Percentiles rank a stretch among this genome's conserved stretches.
These are phyloP conservation scores for Suillus hirtellus DNA, from an alignment of 768 basidiomycete species.

Conservation along the genomic window DNA sequence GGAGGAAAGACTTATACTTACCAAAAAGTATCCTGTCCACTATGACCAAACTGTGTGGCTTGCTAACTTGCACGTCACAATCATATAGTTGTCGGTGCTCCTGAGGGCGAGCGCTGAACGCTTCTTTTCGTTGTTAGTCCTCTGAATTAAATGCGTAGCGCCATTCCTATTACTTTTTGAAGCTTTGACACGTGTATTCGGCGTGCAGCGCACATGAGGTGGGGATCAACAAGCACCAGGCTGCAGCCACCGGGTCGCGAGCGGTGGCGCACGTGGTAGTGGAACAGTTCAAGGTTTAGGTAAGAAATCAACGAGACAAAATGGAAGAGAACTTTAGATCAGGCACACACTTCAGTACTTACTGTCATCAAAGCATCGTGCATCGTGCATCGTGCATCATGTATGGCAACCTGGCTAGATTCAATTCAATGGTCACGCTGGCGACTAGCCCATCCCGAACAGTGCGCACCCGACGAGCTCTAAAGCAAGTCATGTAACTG, in stretches of 20 bases:
- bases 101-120: not conserved
- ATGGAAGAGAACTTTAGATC: not conserved
- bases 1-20: slow-evolving; percentile 63
- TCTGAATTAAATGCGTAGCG: not conserved
- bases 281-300: not conserved
- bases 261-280: not conserved
- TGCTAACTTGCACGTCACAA: not conserved
- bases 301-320: slow-evolving; percentile 3
- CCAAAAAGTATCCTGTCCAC: slow-evolving; percentile 71
- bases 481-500: not conserved
- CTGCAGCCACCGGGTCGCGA: not conserved
- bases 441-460: not conserved
- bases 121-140: not conserved
- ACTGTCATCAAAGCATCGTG: not conserved
- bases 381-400: too few relatives aligned
- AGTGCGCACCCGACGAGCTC: not conserved
- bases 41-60: too few relatives aligned
- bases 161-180: not conserved
- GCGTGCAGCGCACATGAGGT: not conserved
- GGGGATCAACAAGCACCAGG: not conserved
- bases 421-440: not conserved
- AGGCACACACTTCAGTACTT: not conserved
- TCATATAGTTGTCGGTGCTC: not conserved
- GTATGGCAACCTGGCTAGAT: not conserved
- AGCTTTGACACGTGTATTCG: not conserved